phyloP scores from a whole-genome alignment of 768 basidiomycete genomes.

The Termitomyces sp. region DNA sequence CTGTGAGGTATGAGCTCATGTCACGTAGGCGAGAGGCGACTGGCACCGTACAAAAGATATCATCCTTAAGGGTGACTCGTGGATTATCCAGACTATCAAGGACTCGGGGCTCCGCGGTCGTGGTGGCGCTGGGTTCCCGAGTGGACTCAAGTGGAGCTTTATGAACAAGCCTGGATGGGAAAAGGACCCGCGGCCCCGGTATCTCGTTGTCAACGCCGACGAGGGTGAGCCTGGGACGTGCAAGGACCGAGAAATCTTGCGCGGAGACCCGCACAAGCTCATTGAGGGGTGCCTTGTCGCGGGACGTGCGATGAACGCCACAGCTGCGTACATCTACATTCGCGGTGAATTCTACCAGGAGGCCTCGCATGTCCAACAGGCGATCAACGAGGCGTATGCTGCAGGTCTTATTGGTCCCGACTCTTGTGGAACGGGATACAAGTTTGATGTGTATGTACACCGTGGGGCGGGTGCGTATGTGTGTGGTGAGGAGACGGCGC shows the following conservation, averaged over 20 bases:
- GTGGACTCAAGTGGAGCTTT: conserved; percentile 95
- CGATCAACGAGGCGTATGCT: conserved; percentile 92
- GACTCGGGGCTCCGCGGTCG: conserved; percentile 94
- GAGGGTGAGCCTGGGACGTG: conserved; percentile 99
- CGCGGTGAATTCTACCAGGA: conserved; percentile 98
- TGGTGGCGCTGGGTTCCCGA: conserved; percentile 96
- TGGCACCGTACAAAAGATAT: conserved; percentile 99
- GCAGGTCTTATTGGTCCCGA: conserved; percentile 86
- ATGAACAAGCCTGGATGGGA: conserved; percentile 99
- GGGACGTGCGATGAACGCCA: conserved; percentile 96
- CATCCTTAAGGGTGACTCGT: conserved; percentile 88
- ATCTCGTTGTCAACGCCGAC: conserved; percentile 97
- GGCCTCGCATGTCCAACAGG: conserved; percentile 90
- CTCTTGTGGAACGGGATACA: conserved; percentile 88
- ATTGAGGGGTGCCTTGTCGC: conserved; percentile 97
- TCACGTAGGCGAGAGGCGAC: conserved; percentile 68
- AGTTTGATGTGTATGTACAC: conserved; percentile 98
- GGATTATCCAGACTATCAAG: conserved; percentile 97
- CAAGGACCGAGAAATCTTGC: conserved; percentile 97
- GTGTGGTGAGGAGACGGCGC: conserved; percentile 96
- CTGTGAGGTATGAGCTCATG: not conserved
- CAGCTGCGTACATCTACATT: conserved; percentile 98
- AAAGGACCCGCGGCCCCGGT: conserved; percentile 90
- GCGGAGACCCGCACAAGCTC: conserved; percentile 97
- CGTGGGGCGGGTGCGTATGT: conserved; percentile 98